Percentiles rank a stretch among this genome's conserved stretches.
Conservation (phyloP, 2,329 filamentous ascomycete species). For the Boeremia exigua region DNA sequence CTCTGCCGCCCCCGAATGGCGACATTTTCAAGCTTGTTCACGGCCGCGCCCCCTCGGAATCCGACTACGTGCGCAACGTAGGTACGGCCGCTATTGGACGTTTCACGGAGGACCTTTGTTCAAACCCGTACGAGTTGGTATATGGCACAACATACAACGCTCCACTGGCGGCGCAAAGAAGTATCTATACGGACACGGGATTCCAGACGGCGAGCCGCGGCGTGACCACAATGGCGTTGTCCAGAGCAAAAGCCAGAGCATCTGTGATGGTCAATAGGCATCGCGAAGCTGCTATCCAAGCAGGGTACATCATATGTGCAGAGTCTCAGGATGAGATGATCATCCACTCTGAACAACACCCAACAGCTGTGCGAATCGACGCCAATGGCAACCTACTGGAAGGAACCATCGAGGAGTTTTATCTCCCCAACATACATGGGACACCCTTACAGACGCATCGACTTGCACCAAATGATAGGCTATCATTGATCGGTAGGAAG, state of each 20-base stretch:
- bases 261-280: constrained; percentile 16
- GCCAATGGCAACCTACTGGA: constrained; percentile 5
- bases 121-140: constrained; percentile 8
- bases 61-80: constrained; percentile 11
- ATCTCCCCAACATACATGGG: constrained; percentile 21
- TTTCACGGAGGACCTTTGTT: constrained; percentile 1
- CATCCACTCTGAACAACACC: constrained; percentile 23
- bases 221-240: constrained; percentile 7
- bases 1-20: constrained; percentile 13
- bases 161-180: neutral
- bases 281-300: constrained; percentile 5
- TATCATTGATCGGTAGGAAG: neutral
- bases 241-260: constrained; percentile 23
- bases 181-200: constrained; percentile 2
- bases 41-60: constrained; percentile 14
- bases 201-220: constrained; percentile 23
- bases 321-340: constrained; percentile 17
- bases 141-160: constrained; percentile 8
- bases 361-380: constrained; percentile 10
- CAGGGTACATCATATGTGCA: constrained; percentile 16
- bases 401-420: neutral
- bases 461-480: neutral
- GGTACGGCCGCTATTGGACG: constrained; percentile 19
- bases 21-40: constrained; percentile 16
- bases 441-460: neutral